Evolutionary conservation across 2,329 filamentous ascomycete genomes (phyloP).

Genomic region (Claviceps africana): DNA sequence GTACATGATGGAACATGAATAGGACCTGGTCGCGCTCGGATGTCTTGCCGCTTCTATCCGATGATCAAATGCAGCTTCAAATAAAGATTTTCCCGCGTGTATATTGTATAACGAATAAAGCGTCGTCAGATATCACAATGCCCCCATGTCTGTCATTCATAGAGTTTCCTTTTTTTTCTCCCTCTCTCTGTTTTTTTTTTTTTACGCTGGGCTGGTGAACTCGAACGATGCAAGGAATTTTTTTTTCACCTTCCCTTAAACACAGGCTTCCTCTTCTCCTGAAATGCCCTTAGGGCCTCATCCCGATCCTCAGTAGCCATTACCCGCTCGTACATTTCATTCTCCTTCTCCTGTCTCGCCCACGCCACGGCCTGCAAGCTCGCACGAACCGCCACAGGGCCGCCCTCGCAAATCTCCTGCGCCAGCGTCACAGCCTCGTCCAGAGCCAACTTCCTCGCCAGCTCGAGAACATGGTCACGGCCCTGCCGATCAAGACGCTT

Average conservation of each 20-base stretch:
- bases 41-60: not conserved
- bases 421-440: conserved; percentile 67
- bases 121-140: no score
- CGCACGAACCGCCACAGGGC: conserved; percentile 67
- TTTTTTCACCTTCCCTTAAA: conserved; percentile 39
- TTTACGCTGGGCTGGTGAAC: not conserved
- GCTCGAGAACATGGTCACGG: conserved; percentile 29
- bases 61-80: not conserved
- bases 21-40: not conserved
- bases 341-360: conserved; percentile 66
- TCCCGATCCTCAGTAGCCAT: conserved; percentile 72
- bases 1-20: not conserved
- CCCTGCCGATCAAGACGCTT: no score
- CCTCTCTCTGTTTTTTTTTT: no score
- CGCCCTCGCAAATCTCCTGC: conserved; percentile 76
- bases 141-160: no score
- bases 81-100: not conserved
- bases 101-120: no score
- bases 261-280: conserved; percentile 45
- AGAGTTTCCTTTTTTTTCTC: no score
- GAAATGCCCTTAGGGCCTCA: conserved; percentile 79
- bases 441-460: conserved; percentile 54
- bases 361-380: conserved; percentile 65
- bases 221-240: not conserved
- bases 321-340: conserved; percentile 72